Base-by-base conservation (phyloP, 768 basidiomycete species). In the Pleurotus pulmonarius region DNA sequence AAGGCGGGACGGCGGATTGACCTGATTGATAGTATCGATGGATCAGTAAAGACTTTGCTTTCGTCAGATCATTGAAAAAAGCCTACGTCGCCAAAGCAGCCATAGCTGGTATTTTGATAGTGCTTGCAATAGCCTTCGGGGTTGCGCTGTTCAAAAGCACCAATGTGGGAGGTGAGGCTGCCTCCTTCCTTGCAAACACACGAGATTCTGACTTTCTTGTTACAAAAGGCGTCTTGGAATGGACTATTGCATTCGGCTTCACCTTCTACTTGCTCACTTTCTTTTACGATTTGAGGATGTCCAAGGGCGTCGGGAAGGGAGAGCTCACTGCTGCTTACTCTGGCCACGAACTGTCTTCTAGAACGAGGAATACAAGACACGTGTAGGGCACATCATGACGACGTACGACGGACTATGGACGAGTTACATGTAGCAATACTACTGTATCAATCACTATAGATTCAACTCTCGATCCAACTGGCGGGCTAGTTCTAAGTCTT, bases 191-290 rank as follows among this genome's bases (percentile, higher is more conserved):
- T n/a, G n/a, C n/a, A n/a, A n/a, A 38, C 5, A 18, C n/a, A 29
- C 29, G 20, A n/a, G 20, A n/a, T 29, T 18, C 49, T 25, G 24
- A 13, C 3, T 12, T 8, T 12, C 8, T 16, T n/a, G 18, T 40
- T 16, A 1, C 22, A 12, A n/a, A 56, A 83, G 87, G 78, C n/a
- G 68, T 90, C 55, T 62, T 92, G 5, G 90, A 92, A 67, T 92
- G 90, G 90, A 64, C 68, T 0, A 88, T 92, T 48, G 78, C 80
- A 3, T 85, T 91, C 54, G 82, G 87, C 6, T 90, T 84, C 67
- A 85, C 85, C 4, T 77, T 88, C 60, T 92, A 88, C 67, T 70
- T 90, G 40, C 72, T 89, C 57, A 86, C 88, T 0, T 92, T 88
- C 70, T 82, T 68, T 60, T 87, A 80, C 66, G 90, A 92, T 67